phyloP scores from a whole-genome alignment of 257 asterid species.

The Striga asiatica region DNA sequence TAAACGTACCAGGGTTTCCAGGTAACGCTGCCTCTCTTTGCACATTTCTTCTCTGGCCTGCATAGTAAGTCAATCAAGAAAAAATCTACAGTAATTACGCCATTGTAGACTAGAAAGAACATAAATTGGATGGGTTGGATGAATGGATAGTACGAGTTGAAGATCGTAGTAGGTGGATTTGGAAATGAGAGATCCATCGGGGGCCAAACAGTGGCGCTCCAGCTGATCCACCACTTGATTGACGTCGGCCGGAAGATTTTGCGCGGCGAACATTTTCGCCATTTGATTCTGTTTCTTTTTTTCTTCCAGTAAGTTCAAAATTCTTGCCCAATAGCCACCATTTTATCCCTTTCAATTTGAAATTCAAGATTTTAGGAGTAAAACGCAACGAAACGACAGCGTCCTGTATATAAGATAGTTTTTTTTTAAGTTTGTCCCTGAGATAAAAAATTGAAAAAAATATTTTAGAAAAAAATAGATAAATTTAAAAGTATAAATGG shows the following conservation, averaged over 20 bases:
- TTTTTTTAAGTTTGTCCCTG: too few relatives aligned
- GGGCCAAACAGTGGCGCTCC: constrained; percentile 91
- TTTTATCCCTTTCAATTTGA: too few relatives aligned
- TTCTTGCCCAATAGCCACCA: too few relatives aligned
- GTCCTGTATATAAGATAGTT: too few relatives aligned
- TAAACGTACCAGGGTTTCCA: constrained; percentile 64
- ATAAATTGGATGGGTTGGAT: neutral
- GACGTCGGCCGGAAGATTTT: constrained; percentile 68
- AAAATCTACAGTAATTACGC: neutral
- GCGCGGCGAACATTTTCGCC: constrained; percentile 51
- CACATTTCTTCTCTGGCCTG: constrained; percentile 98
- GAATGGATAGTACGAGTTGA: constrained; percentile 42
- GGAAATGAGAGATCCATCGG: constrained; percentile 90
- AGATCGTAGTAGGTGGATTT: constrained; percentile 82
- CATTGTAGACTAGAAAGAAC: neutral
- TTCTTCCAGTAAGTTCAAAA: constrained; percentile 54
- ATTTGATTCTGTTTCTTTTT: constrained; percentile 16
- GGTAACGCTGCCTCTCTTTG: constrained; percentile 87
- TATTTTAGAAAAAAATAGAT: too few relatives aligned
- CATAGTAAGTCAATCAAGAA: constrained; percentile 21
- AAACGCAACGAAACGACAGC: too few relatives aligned
- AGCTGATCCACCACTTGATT: constrained; percentile 73
- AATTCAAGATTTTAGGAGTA: too few relatives aligned
- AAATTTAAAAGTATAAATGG: too few relatives aligned
- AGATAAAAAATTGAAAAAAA: too few relatives aligned